These are phyloP conservation scores for Millerozyma miso DNA, from an alignment of 805 yeast species.

Conservation along the genomic window DNA sequence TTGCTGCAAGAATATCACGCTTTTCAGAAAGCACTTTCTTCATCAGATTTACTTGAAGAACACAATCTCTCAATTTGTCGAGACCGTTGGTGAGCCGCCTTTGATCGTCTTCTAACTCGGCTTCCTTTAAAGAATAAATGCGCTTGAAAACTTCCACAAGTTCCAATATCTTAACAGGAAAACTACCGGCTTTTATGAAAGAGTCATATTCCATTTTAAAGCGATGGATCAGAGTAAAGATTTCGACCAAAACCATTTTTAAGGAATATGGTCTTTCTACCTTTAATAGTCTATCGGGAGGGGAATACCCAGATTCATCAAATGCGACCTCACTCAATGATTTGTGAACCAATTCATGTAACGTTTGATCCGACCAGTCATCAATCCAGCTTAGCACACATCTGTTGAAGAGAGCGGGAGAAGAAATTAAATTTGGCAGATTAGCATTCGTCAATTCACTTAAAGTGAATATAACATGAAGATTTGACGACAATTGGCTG, in stretches of 20 bases:
- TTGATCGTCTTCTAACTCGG: slow-evolving; percentile 58
- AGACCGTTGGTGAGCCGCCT: slow-evolving; percentile 71
- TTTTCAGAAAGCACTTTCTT: slow-evolving; percentile 52
- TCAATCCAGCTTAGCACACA: slow-evolving; percentile 91
- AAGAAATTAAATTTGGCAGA: slow-evolving; percentile 53
- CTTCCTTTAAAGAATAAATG: slow-evolving; percentile 41
- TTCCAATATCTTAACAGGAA: slow-evolving; percentile 57
- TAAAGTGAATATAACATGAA: slow-evolving; percentile 81
- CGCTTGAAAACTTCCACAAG: slow-evolving; percentile 43
- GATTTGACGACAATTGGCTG: slow-evolving; percentile 57
- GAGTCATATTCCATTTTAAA: slow-evolving; percentile 11
- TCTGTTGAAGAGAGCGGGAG: slow-evolving; percentile 87
- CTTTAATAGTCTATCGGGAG: slow-evolving; percentile 22
- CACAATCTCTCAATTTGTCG: slow-evolving; percentile 72
- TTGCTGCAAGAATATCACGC: slow-evolving; percentile 43
- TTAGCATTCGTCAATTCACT: slow-evolving; percentile 35
- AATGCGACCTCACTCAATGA: slow-evolving; percentile 47
- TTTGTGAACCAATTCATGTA: slow-evolving; percentile 46
- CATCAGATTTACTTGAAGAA: slow-evolving; percentile 62
- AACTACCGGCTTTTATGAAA: slow-evolving; percentile 9
- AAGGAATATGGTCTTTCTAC: slow-evolving; percentile 6
- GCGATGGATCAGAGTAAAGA: slow-evolving; percentile 46
- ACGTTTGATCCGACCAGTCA: slow-evolving; percentile 58
- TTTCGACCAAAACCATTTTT: slow-evolving; percentile 42
- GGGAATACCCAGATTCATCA: slow-evolving; percentile 40